phyloP scores from a whole-genome alignment of 2,329 filamentous ascomycete species.

The Cephalotrichum gorgonifer region DNA sequence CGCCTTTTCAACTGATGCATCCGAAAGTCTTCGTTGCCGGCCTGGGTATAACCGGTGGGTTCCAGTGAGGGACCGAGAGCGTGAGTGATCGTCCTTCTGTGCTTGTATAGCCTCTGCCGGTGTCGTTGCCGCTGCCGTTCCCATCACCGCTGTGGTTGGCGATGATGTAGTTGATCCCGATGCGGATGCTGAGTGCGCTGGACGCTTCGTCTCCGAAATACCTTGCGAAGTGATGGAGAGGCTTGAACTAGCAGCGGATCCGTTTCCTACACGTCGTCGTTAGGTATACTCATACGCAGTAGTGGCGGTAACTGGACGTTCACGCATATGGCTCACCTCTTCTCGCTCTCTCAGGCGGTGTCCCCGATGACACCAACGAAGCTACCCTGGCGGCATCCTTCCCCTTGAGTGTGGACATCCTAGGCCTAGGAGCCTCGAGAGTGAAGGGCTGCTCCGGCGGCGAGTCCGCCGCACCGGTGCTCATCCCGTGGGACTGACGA shows the following conservation, averaged over 20 bases:
- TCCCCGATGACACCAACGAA: background rate
- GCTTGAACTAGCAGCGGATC: constrained; percentile 19
- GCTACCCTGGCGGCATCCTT: constrained; percentile 26
- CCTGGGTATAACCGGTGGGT: constrained; percentile 16
- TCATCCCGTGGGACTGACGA: constrained; percentile 15
- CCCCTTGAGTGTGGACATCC: constrained; percentile 25
- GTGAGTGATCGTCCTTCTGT: background rate
- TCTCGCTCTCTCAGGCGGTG: background rate
- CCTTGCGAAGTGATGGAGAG: constrained; percentile 19
- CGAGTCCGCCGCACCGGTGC: constrained; percentile 16
- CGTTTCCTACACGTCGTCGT: background rate
- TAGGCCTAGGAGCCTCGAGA: constrained; percentile 14
- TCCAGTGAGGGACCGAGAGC: background rate
- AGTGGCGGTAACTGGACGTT: background rate
- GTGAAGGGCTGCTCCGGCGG: constrained; percentile 14
- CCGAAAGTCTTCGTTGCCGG: constrained; percentile 18
- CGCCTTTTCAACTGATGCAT: constrained; percentile 15
- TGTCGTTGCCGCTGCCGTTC: background rate
- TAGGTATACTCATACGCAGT: background rate
- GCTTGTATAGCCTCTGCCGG: background rate
- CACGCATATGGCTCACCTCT: background rate
- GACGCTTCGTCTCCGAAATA: constrained; percentile 24
- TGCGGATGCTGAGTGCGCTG: background rate
- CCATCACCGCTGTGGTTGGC: background rate
- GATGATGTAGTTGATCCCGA: background rate